A percentile compares a stretch with the other conserved stretches of the same genome.
Evolutionary conservation across 106 monocot genomes (phyloP).

Genomic region (Dendrobium huoshanense): DNA sequence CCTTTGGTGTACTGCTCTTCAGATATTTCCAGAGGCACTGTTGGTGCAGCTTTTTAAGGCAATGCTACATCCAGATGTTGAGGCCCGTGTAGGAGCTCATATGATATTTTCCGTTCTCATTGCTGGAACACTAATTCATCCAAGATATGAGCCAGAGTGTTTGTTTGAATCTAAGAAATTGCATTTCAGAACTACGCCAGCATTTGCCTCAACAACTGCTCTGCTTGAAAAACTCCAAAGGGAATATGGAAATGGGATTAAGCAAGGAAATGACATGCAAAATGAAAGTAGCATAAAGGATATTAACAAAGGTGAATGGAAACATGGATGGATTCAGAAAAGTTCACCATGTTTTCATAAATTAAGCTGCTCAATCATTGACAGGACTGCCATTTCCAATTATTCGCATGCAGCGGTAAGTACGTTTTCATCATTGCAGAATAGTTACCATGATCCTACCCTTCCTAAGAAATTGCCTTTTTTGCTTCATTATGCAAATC

Average conservation of each 20-base stretch:
- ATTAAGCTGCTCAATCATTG: slow-evolving; percentile 57
- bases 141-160: slow-evolving; percentile 42
- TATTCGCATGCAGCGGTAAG: slow-evolving; percentile 42
- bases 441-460: neutral
- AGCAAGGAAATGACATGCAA: slow-evolving; percentile 19
- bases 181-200: slow-evolving; percentile 70
- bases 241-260: slow-evolving; percentile 54
- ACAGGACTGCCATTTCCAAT: slow-evolving; percentile 29
- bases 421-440: neutral
- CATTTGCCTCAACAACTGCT: slow-evolving; percentile 82
- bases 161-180: slow-evolving; percentile 50
- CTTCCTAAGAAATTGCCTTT: neutral
- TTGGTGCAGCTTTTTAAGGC: slow-evolving; percentile 73
- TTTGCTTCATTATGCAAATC: neutral
- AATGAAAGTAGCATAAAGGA: slow-evolving; percentile 30
- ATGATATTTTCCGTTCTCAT: slow-evolving; percentile 72
- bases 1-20: neutral
- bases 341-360: slow-evolving; percentile 58
- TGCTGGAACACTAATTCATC: slow-evolving; percentile 37
- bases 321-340: slow-evolving; percentile 38
- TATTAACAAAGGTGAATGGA: slow-evolving; percentile 37
- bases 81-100: slow-evolving; percentile 82
- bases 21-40: slow-evolving; percentile 87
- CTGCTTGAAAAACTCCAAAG: slow-evolving; percentile 83
- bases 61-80: slow-evolving; percentile 91